Percentiles rank a stretch among this genome's conserved stretches.
phyloP scores from a whole-genome alignment of 371 early-diverging fungal genomes.

The Rhizopus stolonifer region DNA sequence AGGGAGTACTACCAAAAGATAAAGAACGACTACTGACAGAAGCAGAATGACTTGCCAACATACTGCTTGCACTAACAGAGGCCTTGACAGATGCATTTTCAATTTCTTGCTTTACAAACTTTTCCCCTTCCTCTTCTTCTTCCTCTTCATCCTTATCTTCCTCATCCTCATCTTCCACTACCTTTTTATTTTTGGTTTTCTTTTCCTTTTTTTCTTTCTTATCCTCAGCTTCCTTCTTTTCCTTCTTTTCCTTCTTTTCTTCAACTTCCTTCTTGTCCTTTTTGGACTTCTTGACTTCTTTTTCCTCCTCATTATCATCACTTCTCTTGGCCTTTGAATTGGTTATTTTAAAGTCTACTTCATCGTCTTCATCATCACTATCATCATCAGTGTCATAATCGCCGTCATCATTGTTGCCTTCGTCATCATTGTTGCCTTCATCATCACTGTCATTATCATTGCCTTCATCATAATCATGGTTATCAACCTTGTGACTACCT shows the following conservation, averaged over 20 bases:
- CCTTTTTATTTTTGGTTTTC: not conserved
- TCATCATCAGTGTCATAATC: slow-evolving; percentile 2
- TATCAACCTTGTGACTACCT: not conserved
- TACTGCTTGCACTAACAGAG: not conserved
- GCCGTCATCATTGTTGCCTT: slow-evolving; percentile 1
- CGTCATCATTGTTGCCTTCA: not conserved
- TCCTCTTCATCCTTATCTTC: not conserved
- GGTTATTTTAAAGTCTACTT: not conserved
- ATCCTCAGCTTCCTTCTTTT: not conserved
- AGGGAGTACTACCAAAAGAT: slow-evolving; percentile 13
- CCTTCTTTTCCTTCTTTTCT: not conserved
- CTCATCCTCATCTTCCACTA: not conserved
- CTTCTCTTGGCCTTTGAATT: no score
- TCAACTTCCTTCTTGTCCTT: not conserved
- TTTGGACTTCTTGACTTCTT: not conserved
- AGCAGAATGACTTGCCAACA: not conserved
- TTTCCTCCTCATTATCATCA: not conserved
- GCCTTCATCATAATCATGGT: not conserved
- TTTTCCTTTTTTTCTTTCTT: not conserved
- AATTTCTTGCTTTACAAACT: not conserved
- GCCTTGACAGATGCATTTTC: slow-evolving; percentile 1
- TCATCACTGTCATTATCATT: slow-evolving; percentile 1
- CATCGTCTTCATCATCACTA: not conserved
- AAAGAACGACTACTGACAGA: slow-evolving; percentile 6
- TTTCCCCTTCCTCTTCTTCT: not conserved